Evolutionary conservation across 2,329 filamentous ascomycete genomes (phyloP), one percentile per base, ranked within the genome.

Genomic region (Zymoseptoria pseudotritici): DNA sequence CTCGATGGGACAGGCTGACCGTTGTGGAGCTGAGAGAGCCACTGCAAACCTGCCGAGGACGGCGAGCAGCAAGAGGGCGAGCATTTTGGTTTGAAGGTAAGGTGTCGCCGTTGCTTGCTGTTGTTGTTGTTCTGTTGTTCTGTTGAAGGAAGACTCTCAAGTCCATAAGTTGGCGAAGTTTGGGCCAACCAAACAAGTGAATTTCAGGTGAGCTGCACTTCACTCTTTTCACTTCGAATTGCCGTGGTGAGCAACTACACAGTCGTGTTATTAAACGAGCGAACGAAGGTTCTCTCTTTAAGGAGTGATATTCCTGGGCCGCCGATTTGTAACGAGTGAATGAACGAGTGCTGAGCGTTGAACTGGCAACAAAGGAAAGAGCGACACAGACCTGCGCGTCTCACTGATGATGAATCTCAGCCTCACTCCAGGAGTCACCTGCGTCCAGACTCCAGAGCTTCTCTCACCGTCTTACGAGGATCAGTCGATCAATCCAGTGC

Each of bases 1-100:
- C 29, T 70, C 68, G 49, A 63, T 51, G 22, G 56, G 57, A 50
- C 42, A 50, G 55, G 29, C 13, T 13, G 36, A 5, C 5, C 36
- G 36, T 11, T n/a, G 13, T n/a, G 56, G 49, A 24, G 17, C 50
- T 22, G 53, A 8, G 46, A 53, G 19, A 19, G 58, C 55, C 36
- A 55, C 17, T 22, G 42, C 22, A 19, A 55, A n/a, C 5, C 13
- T 46, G 46, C 50, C 24, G 24, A 59, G n/a, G 49, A 58, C 17
- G 29, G 55, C 59, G 52, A 53, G 50, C 20, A 58, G 59, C 13
- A 56, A 19, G 53, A 58, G 17, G 29, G 53, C 49, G 26, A 56
- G 53, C 54, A 53, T 56, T 31, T 11, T 20, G 26, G 11, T 19
- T 9, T 19, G 5, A 10, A 17, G 17, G 11, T 19, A 24, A 19